Conservation (phyloP, 148 eudicot species). For the Gaultheria prostrata region DNA sequence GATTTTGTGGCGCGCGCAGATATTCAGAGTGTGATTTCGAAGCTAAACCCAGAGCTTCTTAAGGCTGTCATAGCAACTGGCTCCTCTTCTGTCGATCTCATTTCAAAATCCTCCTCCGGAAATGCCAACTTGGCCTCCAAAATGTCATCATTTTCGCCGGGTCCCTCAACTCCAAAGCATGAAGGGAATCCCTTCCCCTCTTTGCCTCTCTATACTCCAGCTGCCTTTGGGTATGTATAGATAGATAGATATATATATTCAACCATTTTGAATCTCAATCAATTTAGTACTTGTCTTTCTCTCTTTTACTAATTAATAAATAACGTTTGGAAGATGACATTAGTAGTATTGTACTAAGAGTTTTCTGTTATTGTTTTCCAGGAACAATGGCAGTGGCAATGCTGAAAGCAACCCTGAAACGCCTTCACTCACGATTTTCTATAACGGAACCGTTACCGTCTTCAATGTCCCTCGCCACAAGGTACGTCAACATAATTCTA, state of each 20-base stretch:
- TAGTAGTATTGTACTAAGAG: not conserved
- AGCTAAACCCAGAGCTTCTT: constrained; percentile 62
- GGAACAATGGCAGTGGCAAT: not conserved
- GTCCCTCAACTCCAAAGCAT: constrained; percentile 11
- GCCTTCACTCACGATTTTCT: constrained; percentile 52
- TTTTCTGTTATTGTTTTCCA: not conserved
- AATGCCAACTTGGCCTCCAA: not conserved
- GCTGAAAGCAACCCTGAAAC: constrained; percentile 20
- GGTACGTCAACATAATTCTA: constrained; percentile 19
- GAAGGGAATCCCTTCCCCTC: not conserved
- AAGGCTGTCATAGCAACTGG: constrained; percentile 56
- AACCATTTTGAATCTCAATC: too few species aligned
- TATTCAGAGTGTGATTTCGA: constrained; percentile 40
- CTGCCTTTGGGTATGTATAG: constrained; percentile 16
- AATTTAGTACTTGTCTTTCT: too few species aligned
- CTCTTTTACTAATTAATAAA: too few species aligned
- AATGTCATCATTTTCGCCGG: not conserved
- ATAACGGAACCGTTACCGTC: constrained; percentile 54
- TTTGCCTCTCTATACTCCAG: constrained; percentile 21
- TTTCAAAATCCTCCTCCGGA: not conserved
- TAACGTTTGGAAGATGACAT: not conserved
- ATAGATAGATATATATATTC: too few species aligned
- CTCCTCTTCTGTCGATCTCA: not conserved
- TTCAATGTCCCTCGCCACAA: constrained; percentile 44
- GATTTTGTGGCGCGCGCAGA: constrained; percentile 15